Base-by-base conservation (phyloP, 2,329 filamentous ascomycete genomes). In the Aspergillus latus region DNA sequence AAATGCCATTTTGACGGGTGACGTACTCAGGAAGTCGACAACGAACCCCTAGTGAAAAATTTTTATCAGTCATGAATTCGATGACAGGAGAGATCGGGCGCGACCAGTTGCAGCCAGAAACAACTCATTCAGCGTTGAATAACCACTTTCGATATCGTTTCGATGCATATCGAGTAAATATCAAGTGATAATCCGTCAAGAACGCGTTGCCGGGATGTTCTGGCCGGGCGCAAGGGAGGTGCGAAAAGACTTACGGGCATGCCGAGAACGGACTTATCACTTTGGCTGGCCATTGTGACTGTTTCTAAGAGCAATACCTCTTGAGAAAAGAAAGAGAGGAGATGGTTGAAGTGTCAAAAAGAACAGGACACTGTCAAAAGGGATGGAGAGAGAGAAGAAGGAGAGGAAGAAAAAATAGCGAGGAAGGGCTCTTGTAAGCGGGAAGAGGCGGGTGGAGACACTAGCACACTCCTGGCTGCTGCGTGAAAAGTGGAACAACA, bases 1-100 rank as follows among this genome's bases (percentile, higher is more conserved):
- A 43, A 26, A 51, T 32, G 26, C 43, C 4, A 13, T 46, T 46
- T 30, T 49, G 47, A 58, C 60, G 49, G 42, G 62, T 48, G 11
- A 94, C 92, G 76, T 96, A 96, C 92, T 97, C 87, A 97, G 78
- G 87, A 97, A 97, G 84, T 97, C 93, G 76, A 95, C 90, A 77
- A 97, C 76, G 86, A 97, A 97, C 79, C 90, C 90, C 88, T 95
- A 61, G n/a, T 5, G 29, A 62, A 64, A 64, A 67, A 61, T 62
- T 63, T 62, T 62, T 54, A 64, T 74, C 63, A 75, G 73, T 64
- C 26, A 52, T 28, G 15, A 47, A 55, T 60, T 45, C 32, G 15
- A 29, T 2, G 32, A 43, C 15, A 40, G n/a, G 57, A 30, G 32
- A 26, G 8, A 46, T 28, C 47, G 26, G 42, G 34, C 56, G 39